These are phyloP conservation scores for Komagataella mondaviorum DNA, from an alignment of 805 yeast genomes.

Conservation along the genomic window DNA sequence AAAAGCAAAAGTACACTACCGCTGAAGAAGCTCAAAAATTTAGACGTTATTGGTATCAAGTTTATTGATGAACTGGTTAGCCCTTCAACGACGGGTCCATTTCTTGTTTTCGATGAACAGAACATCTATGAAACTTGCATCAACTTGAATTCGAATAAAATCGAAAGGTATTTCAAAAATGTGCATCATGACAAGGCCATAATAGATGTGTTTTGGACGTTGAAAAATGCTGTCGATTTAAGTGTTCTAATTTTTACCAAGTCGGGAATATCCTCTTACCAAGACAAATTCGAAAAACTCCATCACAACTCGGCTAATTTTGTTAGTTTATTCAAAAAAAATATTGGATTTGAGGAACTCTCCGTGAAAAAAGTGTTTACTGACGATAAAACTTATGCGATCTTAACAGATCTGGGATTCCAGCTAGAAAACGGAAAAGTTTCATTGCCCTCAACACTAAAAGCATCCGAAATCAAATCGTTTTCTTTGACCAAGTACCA, in stretches of 20 bases:
- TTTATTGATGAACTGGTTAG: conserved; percentile 15
- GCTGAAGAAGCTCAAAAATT: conserved; percentile 32
- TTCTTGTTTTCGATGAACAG: conserved; percentile 32
- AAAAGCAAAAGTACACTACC: conserved; percentile 24
- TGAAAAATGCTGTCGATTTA: background rate
- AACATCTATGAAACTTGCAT: conserved; percentile 29
- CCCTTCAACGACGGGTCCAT: conserved; percentile 23
- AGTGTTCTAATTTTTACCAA: background rate
- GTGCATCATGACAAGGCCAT: conserved; percentile 12
- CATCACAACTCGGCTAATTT: conserved; percentile 6
- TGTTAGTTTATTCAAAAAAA: conserved; percentile 1
- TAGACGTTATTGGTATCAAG: conserved; percentile 28
- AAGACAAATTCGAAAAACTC: background rate
- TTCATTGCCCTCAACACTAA: background rate
- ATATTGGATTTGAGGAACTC: background rate
- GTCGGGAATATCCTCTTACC: background rate
- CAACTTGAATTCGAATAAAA: conserved; percentile 26
- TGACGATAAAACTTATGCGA: background rate
- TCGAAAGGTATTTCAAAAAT: conserved; percentile 25
- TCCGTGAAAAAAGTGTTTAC: background rate
- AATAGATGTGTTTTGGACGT: background rate
- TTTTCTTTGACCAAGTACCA: conserved; percentile 41
- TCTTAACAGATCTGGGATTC: background rate
- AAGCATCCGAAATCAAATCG: conserved; percentile 13
- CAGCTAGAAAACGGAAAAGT: background rate